A percentile compares a stretch with the other conserved stretches of the same genome.
Evolutionary conservation across 495 filamentous ascomycete species (phyloP).

Genomic region (Neurospora hispaniola): DNA sequence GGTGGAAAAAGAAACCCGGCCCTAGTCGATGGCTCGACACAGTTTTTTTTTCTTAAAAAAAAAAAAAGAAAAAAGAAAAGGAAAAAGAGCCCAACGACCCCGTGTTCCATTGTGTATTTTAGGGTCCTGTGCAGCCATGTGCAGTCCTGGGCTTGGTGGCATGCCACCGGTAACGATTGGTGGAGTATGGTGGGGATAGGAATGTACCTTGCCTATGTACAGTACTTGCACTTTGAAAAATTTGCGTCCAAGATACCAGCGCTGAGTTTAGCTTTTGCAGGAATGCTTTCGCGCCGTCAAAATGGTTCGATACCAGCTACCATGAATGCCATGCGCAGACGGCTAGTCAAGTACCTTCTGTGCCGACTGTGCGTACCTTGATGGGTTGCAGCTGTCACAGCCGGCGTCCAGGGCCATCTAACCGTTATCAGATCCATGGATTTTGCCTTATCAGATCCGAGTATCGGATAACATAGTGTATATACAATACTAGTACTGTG

Average conservation of each 20-base stretch:
- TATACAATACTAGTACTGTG: no score
- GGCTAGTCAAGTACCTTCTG: background rate
- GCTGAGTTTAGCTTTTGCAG: background rate
- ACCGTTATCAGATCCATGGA: background rate
- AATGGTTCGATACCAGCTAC: background rate
- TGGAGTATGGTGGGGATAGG: background rate
- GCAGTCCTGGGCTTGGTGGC: background rate
- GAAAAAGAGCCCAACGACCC: no score
- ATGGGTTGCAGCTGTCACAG: background rate
- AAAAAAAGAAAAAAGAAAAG: no score
- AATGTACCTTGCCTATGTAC: no score
- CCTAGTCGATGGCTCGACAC: background rate
- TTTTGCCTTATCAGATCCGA: background rate
- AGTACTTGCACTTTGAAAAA: background rate
- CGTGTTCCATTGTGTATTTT: background rate
- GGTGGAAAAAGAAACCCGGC: no score
- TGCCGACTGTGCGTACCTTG: background rate
- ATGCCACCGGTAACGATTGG: background rate
- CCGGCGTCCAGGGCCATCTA: background rate
- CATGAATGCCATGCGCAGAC: background rate
- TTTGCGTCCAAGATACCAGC: background rate
- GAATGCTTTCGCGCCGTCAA: background rate
- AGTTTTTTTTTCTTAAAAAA: no score
- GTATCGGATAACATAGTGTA: background rate
- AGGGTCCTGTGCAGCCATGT: background rate